Evolutionary conservation across 345 rosid genomes (phyloP), one percentile per base, ranked within the genome.

Genomic region (Tarenaya hassleriana): DNA sequence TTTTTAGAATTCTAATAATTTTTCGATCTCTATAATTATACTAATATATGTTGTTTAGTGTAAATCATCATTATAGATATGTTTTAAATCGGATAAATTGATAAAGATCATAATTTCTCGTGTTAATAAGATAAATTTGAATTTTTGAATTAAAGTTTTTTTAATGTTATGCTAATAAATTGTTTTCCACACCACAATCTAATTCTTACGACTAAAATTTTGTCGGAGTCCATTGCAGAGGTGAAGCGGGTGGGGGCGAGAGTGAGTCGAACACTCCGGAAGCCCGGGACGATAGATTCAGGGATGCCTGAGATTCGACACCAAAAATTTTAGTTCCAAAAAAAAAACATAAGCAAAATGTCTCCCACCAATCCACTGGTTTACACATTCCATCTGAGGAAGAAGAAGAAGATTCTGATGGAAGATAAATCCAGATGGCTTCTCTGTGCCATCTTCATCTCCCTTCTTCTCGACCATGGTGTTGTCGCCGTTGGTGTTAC

Each of bases 401-500:
- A 54, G 29, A 38, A 13, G 16, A 27, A 18, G 8, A 14, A 13
- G 35, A 56, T 34, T 3, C 34, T 45, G 15, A 66, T 60, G 61
- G 61, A 59, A 53, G 41, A 56, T 16, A 66, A 40, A 10, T n/a
- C 18, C 7, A 59, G 56, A 56, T 66, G 65, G 69, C 17, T 67
- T 60, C 62, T 46, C 21, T 48, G 9, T 60, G 34, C 46, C 47
- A 43, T 74, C 45, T 61, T 72, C 11, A 62, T 69, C 49, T 31
- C 70, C 58, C 20, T 41, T 50, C 15, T 62, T 63, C 52, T 66
- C 55, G 3, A 68, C n/a, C 56, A 12, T 54, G 56, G 29, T 61
- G 67, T 70, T 54, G 20, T 67, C 10, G 88, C 88, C 3, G 86
- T 81, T 45, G 80, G 79, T 58, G 94, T 90, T 73, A 78, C 82